A percentile compares a stretch with the other conserved stretches of the same genome.
phyloP scores from a whole-genome alignment of 345 rosid species.

The Euphorbia lathyris region DNA sequence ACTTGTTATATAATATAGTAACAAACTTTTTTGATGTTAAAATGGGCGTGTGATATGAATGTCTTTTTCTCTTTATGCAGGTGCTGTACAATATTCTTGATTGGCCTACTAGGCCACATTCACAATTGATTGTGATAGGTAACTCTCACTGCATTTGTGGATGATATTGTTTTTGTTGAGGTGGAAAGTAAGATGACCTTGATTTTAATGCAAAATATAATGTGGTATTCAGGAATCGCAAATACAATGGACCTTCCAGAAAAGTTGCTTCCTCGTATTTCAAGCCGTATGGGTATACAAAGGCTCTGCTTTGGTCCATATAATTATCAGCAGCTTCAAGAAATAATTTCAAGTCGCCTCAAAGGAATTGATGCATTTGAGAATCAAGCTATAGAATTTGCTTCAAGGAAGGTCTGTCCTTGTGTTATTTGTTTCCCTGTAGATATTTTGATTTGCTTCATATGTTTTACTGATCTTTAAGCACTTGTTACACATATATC shows the following conservation, averaged over 20 bases:
- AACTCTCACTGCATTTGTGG: constrained; percentile 1
- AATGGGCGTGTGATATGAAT: constrained; percentile 4
- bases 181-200: constrained; percentile 5
- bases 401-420: constrained; percentile 75
- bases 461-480: constrained; percentile 2
- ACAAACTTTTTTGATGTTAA: not conserved
- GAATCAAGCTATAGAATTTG: constrained; percentile 90
- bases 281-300: constrained; percentile 94
- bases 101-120: constrained; percentile 90
- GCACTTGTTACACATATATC: not conserved
- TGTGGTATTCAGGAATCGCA: constrained; percentile 64
- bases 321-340: constrained; percentile 86
- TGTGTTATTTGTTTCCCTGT: constrained; percentile 3
- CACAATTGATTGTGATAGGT: constrained; percentile 84
- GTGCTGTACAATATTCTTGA: constrained; percentile 86
- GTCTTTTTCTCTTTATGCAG: constrained; percentile 31
- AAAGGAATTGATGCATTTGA: constrained; percentile 81
- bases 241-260: constrained; percentile 99
- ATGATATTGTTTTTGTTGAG: not conserved
- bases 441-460: not conserved
- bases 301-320: constrained; percentile 97
- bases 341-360: constrained; percentile 80
- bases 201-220: not conserved
- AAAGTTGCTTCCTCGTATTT: constrained; percentile 93
- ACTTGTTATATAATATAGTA: constrained; percentile 30